phyloP scores from a whole-genome alignment of 1,284 basidiomycete species.

The Rhodotorula glutinis region DNA sequence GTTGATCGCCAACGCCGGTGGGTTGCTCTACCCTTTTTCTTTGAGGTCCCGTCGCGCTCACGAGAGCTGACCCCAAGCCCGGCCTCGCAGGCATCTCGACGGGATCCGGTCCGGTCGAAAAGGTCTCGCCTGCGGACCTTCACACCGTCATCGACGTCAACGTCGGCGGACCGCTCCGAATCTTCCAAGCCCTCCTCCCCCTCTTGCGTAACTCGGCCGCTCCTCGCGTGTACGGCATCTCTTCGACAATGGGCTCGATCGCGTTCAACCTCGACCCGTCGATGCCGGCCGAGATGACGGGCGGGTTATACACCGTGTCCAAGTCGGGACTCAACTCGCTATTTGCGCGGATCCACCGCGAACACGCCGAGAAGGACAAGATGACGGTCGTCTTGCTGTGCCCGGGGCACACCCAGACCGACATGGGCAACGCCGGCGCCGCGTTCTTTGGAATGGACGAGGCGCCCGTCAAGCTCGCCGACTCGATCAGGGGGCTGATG shows the following conservation, averaged over 20 bases:
- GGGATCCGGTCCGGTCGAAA: background rate
- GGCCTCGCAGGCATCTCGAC: slow-evolving; percentile 12
- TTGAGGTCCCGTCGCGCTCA: no score
- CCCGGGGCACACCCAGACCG: slow-evolving; percentile 10
- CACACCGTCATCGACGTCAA: slow-evolving; percentile 22
- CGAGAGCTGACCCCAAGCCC: no score
- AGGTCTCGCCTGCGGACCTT: background rate
- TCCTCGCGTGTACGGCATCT: slow-evolving; percentile 20
- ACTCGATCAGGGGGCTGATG: background rate
- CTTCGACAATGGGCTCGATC: slow-evolving; percentile 8
- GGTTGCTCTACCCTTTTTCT: no score
- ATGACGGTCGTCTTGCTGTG: background rate
- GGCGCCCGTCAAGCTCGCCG: slow-evolving; percentile 11
- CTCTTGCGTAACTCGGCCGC: slow-evolving; percentile 12
- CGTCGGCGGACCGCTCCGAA: slow-evolving; percentile 15
- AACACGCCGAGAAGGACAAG: slow-evolving; percentile 1
- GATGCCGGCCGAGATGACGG: background rate
- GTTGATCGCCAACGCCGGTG: slow-evolving; percentile 30
- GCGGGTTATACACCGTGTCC: background rate
- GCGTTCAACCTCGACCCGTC: background rate
- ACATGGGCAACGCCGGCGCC: slow-evolving; percentile 14
- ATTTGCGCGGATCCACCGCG: background rate
- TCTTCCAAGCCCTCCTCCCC: slow-evolving; percentile 22
- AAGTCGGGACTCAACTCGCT: slow-evolving; percentile 13
- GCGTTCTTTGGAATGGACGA: background rate